A percentile compares a stretch with the other conserved stretches of the same genome.
Conservation (phyloP, 2,329 filamentous ascomycete species). For the Diatrype stigma region DNA sequence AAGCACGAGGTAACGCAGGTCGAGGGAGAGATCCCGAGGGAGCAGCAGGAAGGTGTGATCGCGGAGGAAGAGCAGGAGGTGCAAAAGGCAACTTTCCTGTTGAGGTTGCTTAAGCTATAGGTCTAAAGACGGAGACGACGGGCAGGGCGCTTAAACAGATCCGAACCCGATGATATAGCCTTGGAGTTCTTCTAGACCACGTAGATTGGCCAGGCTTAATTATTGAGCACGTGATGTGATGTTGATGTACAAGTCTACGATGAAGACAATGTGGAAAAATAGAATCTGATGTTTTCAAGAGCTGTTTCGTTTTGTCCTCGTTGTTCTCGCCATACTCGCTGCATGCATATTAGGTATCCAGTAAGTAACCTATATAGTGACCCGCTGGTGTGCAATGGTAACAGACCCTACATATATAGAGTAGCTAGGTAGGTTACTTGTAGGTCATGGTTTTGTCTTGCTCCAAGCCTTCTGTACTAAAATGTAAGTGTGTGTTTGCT, state of each 20-base stretch:
- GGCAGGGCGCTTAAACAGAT: background rate
- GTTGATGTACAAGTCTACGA: background rate
- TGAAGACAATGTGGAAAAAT: background rate
- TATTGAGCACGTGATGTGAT: background rate
- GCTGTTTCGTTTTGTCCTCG: background rate
- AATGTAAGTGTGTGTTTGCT: slow-evolving; percentile 1
- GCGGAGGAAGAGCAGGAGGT: slow-evolving; percentile 81
- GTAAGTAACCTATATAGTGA: too few species aligned
- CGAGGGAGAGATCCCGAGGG: slow-evolving; percentile 50
- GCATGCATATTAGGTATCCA: too few species aligned
- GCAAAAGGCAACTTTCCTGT: slow-evolving; percentile 73
- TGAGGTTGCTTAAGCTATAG: slow-evolving; percentile 71
- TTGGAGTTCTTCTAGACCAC: too few species aligned
- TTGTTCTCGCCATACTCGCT: too few species aligned
- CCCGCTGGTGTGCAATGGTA: too few species aligned
- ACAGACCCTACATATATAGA: too few species aligned
- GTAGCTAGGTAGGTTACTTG: background rate
- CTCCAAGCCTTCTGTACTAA: slow-evolving; percentile 46
- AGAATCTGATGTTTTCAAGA: background rate
- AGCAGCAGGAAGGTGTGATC: slow-evolving; percentile 58
- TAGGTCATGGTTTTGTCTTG: slow-evolving; percentile 31
- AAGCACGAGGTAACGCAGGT: slow-evolving; percentile 58
- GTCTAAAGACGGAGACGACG: background rate
- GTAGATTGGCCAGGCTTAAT: too few species aligned
- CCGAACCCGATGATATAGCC: background rate